Evolutionary conservation across 1,139 yeast species (phyloP).

Genomic region (Candida labiduridarum): DNA sequence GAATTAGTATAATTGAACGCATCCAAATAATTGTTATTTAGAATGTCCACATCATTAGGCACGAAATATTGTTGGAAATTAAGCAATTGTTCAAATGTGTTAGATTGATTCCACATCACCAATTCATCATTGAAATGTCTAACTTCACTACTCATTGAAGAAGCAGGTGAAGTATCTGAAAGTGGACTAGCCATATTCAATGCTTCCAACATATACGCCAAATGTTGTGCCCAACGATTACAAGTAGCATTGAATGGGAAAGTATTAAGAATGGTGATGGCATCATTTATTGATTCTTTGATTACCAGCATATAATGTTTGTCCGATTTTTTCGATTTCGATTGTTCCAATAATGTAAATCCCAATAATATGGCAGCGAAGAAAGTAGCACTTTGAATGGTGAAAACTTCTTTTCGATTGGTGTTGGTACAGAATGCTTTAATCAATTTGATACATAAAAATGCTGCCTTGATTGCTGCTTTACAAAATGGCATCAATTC

Average conservation of each 20-base stretch:
- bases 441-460: conserved; percentile 17
- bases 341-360: conserved; percentile 17
- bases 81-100: conserved; percentile 16
- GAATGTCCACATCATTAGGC: conserved; percentile 12
- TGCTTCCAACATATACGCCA: conserved; percentile 16
- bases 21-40: conserved; percentile 21
- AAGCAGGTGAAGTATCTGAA: conserved; percentile 1
- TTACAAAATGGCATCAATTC: conserved; percentile 18
- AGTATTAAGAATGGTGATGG: conserved; percentile 11
- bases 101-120: conserved; percentile 15
- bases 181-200: conserved; percentile 7
- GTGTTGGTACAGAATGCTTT: conserved; percentile 13
- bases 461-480: conserved; percentile 20
- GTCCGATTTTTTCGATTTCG: conserved; percentile 14
- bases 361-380: conserved; percentile 17
- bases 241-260: conserved; percentile 16
- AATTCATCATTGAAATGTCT: conserved; percentile 16
- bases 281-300: conserved; percentile 16
- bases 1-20: conserved; percentile 20
- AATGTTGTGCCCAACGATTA: conserved; percentile 16
- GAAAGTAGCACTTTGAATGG: conserved; percentile 15
- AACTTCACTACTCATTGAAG: conserved; percentile 10
- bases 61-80: conserved; percentile 17
- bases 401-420: conserved; percentile 16
- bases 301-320: conserved; percentile 17